Evolutionary conservation across 176 grass and related monocot genomes (phyloP).

Genomic region (Zoysia japonica): DNA sequence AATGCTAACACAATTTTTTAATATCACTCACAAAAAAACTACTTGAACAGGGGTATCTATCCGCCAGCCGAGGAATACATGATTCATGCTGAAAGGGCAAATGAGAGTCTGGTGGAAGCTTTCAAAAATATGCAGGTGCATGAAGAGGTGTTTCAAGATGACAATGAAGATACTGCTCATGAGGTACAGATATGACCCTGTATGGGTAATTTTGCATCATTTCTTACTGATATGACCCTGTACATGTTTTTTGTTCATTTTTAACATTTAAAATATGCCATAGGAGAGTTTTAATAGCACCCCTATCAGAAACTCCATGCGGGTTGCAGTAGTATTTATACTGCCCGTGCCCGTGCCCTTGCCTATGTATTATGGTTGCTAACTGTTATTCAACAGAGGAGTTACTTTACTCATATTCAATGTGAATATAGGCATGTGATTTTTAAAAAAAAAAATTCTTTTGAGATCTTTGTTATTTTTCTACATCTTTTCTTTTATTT

Average conservation of each 20-base stretch:
- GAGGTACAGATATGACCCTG: conserved; percentile 48
- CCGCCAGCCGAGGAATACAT: conserved; percentile 73
- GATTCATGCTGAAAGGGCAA: conserved; percentile 67
- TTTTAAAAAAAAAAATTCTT: not conserved
- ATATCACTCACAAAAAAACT: not conserved
- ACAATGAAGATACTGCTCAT: conserved; percentile 58
- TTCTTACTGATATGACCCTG: not conserved
- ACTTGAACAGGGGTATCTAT: conserved; percentile 68
- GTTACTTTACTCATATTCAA: not conserved
- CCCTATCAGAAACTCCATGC: not conserved
- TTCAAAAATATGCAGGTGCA: conserved; percentile 83
- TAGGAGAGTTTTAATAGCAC: not conserved
- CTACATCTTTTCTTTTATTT: not conserved
- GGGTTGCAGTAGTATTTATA: not conserved
- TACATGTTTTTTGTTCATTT: not conserved
- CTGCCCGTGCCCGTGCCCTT: not conserved
- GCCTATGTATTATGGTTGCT: not conserved
- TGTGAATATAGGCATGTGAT: not conserved
- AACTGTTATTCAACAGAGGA: not conserved
- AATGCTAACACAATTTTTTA: not conserved
- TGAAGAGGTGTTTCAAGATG: conserved; percentile 64
- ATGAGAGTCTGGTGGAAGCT: conserved; percentile 71
- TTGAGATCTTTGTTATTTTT: not conserved
- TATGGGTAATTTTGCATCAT: conserved; percentile 10
- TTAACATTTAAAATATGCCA: not conserved